Conservation (phyloP, 768 basidiomycete genomes). For the Steccherinum ochraceum region DNA sequence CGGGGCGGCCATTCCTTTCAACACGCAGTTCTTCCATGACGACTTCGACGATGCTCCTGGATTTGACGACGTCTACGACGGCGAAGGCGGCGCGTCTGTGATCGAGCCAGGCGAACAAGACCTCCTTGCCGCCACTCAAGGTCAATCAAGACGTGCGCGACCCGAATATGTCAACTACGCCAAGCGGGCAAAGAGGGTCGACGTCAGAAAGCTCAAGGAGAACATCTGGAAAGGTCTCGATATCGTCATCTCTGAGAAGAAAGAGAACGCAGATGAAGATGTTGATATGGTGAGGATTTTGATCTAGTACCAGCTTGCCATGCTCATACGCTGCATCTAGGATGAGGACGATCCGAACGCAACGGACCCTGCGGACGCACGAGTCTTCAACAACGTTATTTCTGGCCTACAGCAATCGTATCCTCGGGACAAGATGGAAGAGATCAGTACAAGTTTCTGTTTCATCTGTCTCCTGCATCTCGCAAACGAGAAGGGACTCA, state of each 20-base stretch:
- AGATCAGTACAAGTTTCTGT: constrained; percentile 98
- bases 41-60: constrained; percentile 74
- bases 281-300: constrained; percentile 17
- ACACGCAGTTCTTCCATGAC: constrained; percentile 96
- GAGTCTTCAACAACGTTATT: constrained; percentile 78
- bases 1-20: constrained; percentile 71
- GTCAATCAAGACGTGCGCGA: constrained; percentile 67
- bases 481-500: constrained; percentile 93
- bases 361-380: constrained; percentile 61
- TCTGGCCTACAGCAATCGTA: constrained; percentile 75
- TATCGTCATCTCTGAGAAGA: constrained; percentile 48
- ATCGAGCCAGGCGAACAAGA: constrained; percentile 78
- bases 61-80: constrained; percentile 61
- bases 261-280: constrained; percentile 33
- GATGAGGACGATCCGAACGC: constrained; percentile 45
- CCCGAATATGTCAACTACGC: constrained; percentile 92
- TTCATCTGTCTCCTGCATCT: constrained; percentile 97
- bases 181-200: constrained; percentile 92
- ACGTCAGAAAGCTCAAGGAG: constrained; percentile 94
- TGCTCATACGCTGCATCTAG: constrained; percentile 25
- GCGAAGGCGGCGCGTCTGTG: constrained; percentile 33
- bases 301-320: not conserved
- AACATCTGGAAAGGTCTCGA: constrained; percentile 95
- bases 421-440: constrained; percentile 91
- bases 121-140: constrained; percentile 74